Evolutionary conservation across 106 monocot species (phyloP).

Genomic region (Narthecium ossifragum): DNA sequence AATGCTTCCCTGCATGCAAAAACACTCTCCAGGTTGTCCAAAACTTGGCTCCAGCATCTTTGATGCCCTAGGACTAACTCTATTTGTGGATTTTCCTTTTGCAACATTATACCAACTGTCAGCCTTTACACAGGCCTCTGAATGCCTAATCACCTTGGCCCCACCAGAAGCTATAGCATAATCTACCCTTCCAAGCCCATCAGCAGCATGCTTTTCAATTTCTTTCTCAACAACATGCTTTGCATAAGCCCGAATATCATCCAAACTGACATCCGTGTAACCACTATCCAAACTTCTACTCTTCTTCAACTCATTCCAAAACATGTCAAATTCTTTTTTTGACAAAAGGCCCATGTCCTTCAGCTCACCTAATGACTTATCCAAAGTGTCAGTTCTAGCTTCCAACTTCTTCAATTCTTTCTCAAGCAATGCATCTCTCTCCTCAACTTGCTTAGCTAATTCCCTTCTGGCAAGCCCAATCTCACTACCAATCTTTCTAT

Average conservation of each 20-base stretch:
- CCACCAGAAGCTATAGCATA: constrained; percentile 62
- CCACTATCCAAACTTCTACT: constrained; percentile 11
- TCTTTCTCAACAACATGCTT: constrained; percentile 48
- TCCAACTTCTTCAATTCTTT: constrained; percentile 48
- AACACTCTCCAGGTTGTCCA: constrained; percentile 95
- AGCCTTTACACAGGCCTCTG: constrained; percentile 34
- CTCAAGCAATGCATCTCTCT: constrained; percentile 30
- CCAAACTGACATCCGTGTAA: constrained; percentile 23
- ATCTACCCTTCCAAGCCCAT: constrained; percentile 60
- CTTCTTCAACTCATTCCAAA: constrained; percentile 31
- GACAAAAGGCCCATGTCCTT: constrained; percentile 34
- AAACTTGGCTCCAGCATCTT: constrained; percentile 97
- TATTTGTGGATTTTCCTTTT: constrained; percentile 24
- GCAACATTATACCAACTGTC: constrained; percentile 24
- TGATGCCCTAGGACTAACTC: constrained; percentile 50
- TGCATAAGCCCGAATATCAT: constrained; percentile 40
- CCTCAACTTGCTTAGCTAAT: constrained; percentile 38
- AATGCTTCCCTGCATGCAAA: constrained; percentile 56
- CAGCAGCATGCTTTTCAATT: constrained; percentile 56
- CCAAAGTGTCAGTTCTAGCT: constrained; percentile 36
- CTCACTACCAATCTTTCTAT: constrained; percentile 56
- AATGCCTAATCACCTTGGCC: constrained; percentile 44
- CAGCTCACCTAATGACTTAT: constrained; percentile 36
- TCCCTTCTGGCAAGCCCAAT: constrained; percentile 25
- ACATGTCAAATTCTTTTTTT: constrained; percentile 38